Evolutionary conservation across 139 green algal species (phyloP).

Genomic region (Diplosphaera chodatii): DNA sequence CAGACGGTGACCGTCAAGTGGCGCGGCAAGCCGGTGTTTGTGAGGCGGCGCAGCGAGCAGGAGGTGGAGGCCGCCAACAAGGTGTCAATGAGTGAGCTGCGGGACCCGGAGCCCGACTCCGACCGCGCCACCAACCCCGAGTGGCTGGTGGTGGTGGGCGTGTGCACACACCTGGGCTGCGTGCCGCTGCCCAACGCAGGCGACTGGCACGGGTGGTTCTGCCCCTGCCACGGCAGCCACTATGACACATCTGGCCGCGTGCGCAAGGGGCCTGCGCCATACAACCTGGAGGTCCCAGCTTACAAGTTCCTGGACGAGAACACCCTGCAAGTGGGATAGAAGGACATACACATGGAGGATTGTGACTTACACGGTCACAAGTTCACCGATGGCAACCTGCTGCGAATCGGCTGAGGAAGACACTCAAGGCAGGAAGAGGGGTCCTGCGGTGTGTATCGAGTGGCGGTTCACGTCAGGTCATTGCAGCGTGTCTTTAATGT

Average conservation of each 20-base stretch:
- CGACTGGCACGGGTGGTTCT: constrained; percentile 97
- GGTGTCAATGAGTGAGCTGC: constrained; percentile 69
- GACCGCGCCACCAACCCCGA: constrained; percentile 75
- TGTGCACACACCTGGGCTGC: constrained; percentile 99
- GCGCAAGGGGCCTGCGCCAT: constrained; percentile 92
- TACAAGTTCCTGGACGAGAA: constrained; percentile 77
- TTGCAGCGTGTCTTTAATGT: no score
- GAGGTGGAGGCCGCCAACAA: constrained; percentile 76
- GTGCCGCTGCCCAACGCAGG: constrained; percentile 95
- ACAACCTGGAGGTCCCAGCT: constrained; percentile 95
- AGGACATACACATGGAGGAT: no score
- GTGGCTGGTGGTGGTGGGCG: constrained; percentile 95
- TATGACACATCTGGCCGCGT: constrained; percentile 95
- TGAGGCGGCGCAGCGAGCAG: constrained; percentile 75
- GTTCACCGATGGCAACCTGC: no score
- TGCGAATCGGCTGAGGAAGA: no score
- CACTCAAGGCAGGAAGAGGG: no score
- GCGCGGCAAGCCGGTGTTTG: constrained; percentile 99
- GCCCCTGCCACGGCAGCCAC: constrained; percentile 88
- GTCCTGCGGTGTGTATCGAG: no score
- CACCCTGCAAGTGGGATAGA: constrained; percentile 67
- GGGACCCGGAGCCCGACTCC: constrained; percentile 84
- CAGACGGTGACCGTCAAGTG: constrained; percentile 97
- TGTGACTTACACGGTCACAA: no score
- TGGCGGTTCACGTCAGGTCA: no score